Conservation (phyloP, 1,139 yeast genomes). For the Sugiyamaella grinbergsii region DNA sequence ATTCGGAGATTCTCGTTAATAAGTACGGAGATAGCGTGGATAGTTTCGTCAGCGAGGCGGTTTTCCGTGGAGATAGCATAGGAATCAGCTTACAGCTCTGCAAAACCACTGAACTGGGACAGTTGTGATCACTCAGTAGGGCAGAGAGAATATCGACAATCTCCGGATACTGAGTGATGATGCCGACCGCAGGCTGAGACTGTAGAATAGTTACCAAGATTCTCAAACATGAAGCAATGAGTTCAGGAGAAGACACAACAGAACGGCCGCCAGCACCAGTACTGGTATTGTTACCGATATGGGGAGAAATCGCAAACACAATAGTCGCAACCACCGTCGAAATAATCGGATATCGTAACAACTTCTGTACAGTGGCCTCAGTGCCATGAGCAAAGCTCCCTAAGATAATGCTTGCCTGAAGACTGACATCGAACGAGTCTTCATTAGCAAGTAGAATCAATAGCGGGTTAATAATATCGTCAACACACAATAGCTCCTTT, state of each 20-base stretch:
- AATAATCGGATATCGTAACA: constrained; percentile 32
- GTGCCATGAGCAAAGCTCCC: constrained; percentile 42
- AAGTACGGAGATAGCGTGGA: constrained; percentile 25
- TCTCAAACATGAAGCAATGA: constrained; percentile 34
- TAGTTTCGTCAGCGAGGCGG: constrained; percentile 23
- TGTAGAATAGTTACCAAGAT: constrained; percentile 34
- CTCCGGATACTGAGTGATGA: constrained; percentile 30
- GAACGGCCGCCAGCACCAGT: no score
- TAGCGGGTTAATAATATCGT: constrained; percentile 35
- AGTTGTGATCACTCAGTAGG: constrained; percentile 27
- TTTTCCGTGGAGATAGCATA: constrained; percentile 30
- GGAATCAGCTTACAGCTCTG: constrained; percentile 36
- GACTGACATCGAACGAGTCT: constrained; percentile 28
- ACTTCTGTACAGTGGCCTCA: constrained; percentile 30
- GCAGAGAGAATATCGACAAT: constrained; percentile 30
- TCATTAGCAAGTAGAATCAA: constrained; percentile 33
- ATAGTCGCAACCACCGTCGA: constrained; percentile 28
- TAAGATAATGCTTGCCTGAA: constrained; percentile 39
- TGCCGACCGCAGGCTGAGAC: constrained; percentile 31
- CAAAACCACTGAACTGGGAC: constrained; percentile 28
- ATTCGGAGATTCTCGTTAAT: constrained; percentile 26
- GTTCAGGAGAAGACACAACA: constrained; percentile 23
- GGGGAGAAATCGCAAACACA: constrained; percentile 12
- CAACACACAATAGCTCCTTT: constrained; percentile 35
- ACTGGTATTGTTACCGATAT: constrained; percentile 9